These are phyloP conservation scores for Cutaneotrichosporon sp. DNA, from an alignment of 1,284 basidiomycete genomes.

Conservation along the genomic window DNA sequence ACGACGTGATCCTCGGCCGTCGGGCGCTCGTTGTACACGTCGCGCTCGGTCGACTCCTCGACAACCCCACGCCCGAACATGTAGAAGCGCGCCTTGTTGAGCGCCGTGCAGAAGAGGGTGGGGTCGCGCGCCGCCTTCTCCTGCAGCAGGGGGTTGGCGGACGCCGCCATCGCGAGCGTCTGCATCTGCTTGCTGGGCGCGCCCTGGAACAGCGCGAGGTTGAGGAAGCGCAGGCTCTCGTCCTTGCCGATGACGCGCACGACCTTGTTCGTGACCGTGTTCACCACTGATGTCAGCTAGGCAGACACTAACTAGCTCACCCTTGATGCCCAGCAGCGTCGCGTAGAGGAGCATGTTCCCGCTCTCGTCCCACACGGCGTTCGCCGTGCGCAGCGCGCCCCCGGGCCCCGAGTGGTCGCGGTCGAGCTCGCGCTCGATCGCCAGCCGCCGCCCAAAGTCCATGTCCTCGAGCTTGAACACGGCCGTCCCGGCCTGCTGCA, in stretches of 20 bases:
- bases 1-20: slow-evolving; percentile 92
- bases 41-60: slow-evolving; percentile 86
- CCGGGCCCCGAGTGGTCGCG: slow-evolving; percentile 43
- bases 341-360: slow-evolving; percentile 92
- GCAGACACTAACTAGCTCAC: slow-evolving; percentile 56
- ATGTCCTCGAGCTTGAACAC: slow-evolving; percentile 94
- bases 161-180: slow-evolving; percentile 90
- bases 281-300: slow-evolving; percentile 70
- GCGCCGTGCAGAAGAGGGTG: slow-evolving; percentile 89
- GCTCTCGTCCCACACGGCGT: slow-evolving; percentile 95
- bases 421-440: slow-evolving; percentile 88
- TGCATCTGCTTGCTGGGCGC: slow-evolving; percentile 84
- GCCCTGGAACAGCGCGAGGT: slow-evolving; percentile 89
- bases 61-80: slow-evolving; percentile 92
- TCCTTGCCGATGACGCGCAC: slow-evolving; percentile 88
- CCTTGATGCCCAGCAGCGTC: slow-evolving; percentile 92
- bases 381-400: slow-evolving; percentile 64
- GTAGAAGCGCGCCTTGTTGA: slow-evolving; percentile 93
- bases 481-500: slow-evolving; percentile 92
- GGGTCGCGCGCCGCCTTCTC: slow-evolving; percentile 83
- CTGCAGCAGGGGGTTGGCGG: slow-evolving; percentile 88
- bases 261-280: slow-evolving; percentile 92
- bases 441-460: slow-evolving; percentile 97
- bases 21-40: slow-evolving; percentile 98
- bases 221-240: slow-evolving; percentile 87